These are phyloP conservation scores for Lolium multiflorum DNA, from an alignment of 176 grass and related monocot genomes.

Conservation along the genomic window DNA sequence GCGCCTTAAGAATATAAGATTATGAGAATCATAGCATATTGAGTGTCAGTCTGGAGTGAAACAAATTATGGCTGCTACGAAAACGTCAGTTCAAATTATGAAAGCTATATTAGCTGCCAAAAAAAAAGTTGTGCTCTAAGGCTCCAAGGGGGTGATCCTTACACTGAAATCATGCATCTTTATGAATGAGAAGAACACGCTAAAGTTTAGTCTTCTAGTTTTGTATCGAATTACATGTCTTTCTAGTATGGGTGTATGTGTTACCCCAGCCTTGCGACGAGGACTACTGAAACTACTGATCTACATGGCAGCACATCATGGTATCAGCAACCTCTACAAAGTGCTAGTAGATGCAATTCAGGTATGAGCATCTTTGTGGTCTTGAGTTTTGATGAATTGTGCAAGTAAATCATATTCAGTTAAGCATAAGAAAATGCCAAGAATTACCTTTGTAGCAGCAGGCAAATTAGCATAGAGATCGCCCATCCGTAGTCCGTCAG, in stretches of 20 bases:
- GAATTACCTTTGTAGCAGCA: slow-evolving; percentile 78
- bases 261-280: neutral
- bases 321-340: neutral
- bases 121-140: neutral
- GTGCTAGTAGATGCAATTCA: slow-evolving; percentile 2
- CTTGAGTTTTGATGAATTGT: slow-evolving; percentile 13
- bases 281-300: neutral
- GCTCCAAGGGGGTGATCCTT: neutral
- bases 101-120: neutral
- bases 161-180: neutral
- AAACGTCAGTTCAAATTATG: neutral
- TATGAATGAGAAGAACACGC: neutral
- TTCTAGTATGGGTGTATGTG: neutral
- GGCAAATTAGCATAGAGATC: slow-evolving; percentile 74
- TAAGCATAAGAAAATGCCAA: slow-evolving; percentile 12
- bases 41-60: neutral
- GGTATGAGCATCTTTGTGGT: neutral
- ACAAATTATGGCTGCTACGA: neutral
- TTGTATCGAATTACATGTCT: neutral
- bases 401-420: neutral
- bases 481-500: slow-evolving; percentile 46
- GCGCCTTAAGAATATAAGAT: neutral
- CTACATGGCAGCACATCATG: neutral
- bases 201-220: neutral
- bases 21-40: neutral